Evolutionary conservation across 331 rosid genomes (phyloP), one percentile per base, ranked within the genome.

Genomic region (Acacia concinna): DNA sequence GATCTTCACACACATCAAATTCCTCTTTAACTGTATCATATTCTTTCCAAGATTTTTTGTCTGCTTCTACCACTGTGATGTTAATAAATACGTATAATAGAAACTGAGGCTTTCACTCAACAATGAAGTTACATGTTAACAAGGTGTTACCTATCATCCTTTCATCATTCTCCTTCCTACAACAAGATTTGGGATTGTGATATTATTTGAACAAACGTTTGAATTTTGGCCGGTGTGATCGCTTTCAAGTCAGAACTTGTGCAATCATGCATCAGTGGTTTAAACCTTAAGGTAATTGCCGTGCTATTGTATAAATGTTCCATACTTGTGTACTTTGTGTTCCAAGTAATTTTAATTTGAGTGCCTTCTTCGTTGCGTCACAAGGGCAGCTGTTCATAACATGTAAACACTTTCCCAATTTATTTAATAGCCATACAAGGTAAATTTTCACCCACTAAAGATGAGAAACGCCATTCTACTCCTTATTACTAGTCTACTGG

Each of bases 1-100:
- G 90, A 84, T 79, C 74, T 38, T 46, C 91, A 88, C 66, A 71
- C 78, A 20, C 83, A 76, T 44, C 91, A 86, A 76, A 83, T 93
- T 79, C 92, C 97, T 46, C 74, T 70, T 31, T 93, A 81, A 83
- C 69, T 62, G 41, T n/a, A 3, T 14, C 54, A 21, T 63, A 44
- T 44, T 27, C 46, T 65, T 12, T 7, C 30, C 69, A 23, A 31
- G 38, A 51, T 13, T 40, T 17, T 40, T 40, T 37, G 54, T 73
- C 59, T 51, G 59, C 27, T 20, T 6, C n/a, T 20, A 7, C 4
- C 25, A 51, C 12, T 20, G 11, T 4, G 59, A 51, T 18, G n/a
- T 14, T 10, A 1, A 10, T 41, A 38, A 38, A 7, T 38, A 38
- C 8, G 14, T 44, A 44, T 14, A 44, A 20, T 20, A 51, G 21